phyloP scores from a whole-genome alignment of 306 rosid genomes.

The Arachis hypogaea region DNA sequence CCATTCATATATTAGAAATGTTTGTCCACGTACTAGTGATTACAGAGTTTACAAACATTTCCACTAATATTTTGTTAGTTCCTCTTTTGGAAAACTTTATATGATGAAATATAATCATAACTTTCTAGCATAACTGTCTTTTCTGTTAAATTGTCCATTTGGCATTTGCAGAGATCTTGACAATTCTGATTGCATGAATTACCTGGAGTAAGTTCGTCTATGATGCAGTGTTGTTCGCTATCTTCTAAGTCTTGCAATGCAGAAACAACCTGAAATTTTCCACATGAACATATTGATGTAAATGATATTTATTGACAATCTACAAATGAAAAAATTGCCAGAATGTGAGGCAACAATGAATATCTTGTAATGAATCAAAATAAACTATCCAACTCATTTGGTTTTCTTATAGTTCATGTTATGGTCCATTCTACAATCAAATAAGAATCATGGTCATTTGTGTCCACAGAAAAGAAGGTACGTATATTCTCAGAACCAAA shows the following conservation, averaged over 20 bases:
- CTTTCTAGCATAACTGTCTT: constrained; percentile 36
- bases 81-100: constrained; percentile 19
- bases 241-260: constrained; percentile 48
- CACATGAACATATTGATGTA: background rate
- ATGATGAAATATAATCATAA: constrained; percentile 33
- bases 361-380: constrained; percentile 7
- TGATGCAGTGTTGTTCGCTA: constrained; percentile 12
- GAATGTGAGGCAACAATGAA: background rate
- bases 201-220: constrained; percentile 25
- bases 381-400: background rate
- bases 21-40: background rate
- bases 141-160: background rate
- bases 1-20: background rate
- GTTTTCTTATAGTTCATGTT: background rate
- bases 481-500: background rate
- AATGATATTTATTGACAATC: constrained; percentile 24
- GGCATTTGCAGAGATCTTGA: constrained; percentile 11
- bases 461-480: background rate
- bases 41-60: background rate
- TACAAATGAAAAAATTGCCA: background rate
- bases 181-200: constrained; percentile 9
- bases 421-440: constrained; percentile 2
- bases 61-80: background rate
- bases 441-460: constrained; percentile 2
- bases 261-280: constrained; percentile 52